Conservation (phyloP, 192 early-diverging fungal genomes). For the Allomyces arbusculus region DNA sequence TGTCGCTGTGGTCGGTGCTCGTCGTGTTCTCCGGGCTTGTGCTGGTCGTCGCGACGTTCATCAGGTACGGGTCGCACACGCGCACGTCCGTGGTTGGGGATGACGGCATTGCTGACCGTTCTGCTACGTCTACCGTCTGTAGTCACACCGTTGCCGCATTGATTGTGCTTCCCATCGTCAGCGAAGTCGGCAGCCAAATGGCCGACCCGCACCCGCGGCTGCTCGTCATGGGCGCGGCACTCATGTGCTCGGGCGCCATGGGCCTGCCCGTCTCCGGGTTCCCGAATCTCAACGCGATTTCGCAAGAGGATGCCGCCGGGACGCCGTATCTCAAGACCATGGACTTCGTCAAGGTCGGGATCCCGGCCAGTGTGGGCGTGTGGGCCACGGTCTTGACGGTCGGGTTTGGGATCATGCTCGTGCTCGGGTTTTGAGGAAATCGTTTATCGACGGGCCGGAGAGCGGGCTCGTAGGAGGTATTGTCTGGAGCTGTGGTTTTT, state of each 20-base stretch:
- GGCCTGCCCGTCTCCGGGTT: constrained; percentile 55
- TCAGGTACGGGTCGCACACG: constrained; percentile 3
- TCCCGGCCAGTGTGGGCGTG: constrained; percentile 43
- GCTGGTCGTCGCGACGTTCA: constrained; percentile 46
- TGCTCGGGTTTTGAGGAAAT: constrained; percentile 6
- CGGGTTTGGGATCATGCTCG: constrained; percentile 52
- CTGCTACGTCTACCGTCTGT: too few relatives aligned
- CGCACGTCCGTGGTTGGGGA: too few relatives aligned
- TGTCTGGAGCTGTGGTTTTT: too few relatives aligned
- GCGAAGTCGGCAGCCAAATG: constrained; percentile 38
- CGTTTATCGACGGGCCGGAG: too few relatives aligned
- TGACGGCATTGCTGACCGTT: too few relatives aligned
- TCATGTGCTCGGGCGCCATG: constrained; percentile 49
- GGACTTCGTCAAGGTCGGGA: constrained; percentile 46
- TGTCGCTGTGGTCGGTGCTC: constrained; percentile 30
- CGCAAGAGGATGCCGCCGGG: constrained; percentile 41
- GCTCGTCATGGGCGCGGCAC: constrained; percentile 48
- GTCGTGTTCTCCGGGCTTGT: constrained; percentile 37
- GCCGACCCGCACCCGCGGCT: constrained; percentile 43
- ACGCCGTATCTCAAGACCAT: constrained; percentile 34
- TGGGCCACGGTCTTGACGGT: constrained; percentile 47
- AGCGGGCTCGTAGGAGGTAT: too few relatives aligned
- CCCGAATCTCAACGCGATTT: constrained; percentile 59
- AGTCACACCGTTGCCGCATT: constrained; percentile 58
- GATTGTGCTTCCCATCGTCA: constrained; percentile 53